Evolutionary conservation across 495 filamentous ascomycete genomes (phyloP), one percentile per base, ranked within the genome.

Genomic region (Pyrenula aspistea): DNA sequence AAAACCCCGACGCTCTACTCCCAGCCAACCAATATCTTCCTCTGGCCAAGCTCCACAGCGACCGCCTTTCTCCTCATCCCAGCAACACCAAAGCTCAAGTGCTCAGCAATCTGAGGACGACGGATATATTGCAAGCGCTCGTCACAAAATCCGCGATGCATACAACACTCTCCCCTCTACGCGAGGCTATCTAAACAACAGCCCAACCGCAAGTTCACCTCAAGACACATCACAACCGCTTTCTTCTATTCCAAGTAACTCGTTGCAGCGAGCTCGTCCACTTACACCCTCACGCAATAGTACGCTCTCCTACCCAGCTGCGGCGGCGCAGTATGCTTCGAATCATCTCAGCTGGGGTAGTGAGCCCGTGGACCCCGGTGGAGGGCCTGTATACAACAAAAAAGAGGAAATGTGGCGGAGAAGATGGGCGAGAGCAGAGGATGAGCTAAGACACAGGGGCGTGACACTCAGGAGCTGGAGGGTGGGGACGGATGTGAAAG

Each of bases 381-480:
- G 22, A 20, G 53, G 51, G 2, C 42, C 49, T 51, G n/a, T 62
- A 50, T 15, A 78, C 11, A 92, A 83, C 60, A 94, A 91, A 64
- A 89, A 90, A 31, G 79, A 95, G 55, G 85, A 90, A 52, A 64
- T 94, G 22, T 99, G 94, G 94, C 71, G 77, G 55, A 78, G 85
- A 56, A 73, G 94, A 53, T 88, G 91, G 82, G 82, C 80, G 58
- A 72, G 82, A 8, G 93, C 94, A 1, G 82, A 86, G 56, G 77
- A 84, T 25, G 70, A 84, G 8, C 76, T 97, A 10, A 81, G 81
- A 2, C 65, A 75, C 0, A 72, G 80, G 53, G 87, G 86, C 1
- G 89, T 97, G 0, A 69, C 82, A 59, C 68, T 99, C 57, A 81
- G 86, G 57, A 91, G 80, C 57, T 98, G 93, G 93, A 78, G 89